Evolutionary conservation across 768 basidiomycete species (phyloP).

Genomic region (Amanita pseudoporphyria): DNA sequence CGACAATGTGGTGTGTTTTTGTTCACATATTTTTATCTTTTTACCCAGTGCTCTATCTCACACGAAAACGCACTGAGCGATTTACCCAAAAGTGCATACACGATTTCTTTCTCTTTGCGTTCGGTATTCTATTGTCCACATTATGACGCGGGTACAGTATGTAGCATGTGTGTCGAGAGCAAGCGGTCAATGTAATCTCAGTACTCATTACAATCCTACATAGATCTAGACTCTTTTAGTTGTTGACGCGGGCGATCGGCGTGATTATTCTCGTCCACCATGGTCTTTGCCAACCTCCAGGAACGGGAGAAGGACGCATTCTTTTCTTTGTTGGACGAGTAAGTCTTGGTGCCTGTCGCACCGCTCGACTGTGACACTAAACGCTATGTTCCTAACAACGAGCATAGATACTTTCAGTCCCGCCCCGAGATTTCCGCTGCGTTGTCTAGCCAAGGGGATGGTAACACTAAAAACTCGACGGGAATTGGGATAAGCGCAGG

Average conservation of each 20-base stretch:
- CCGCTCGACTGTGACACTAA: conserved; percentile 8
- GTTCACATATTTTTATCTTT: conserved; percentile 15
- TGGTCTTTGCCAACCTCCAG: conserved; percentile 67
- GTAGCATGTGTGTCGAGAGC: not conserved
- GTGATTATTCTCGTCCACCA: conserved; percentile 15
- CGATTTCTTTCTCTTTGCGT: conserved; percentile 10
- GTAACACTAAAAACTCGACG: not conserved
- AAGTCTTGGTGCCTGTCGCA: conserved; percentile 19
- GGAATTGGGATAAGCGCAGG: conserved; percentile 12
- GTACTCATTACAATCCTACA: not conserved
- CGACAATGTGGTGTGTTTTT: conserved; percentile 13
- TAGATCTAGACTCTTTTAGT: conserved; percentile 5
- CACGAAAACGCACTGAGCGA: conserved; percentile 1
- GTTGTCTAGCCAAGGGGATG: conserved; percentile 14
- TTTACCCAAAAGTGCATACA: conserved; percentile 18
- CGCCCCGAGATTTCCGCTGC: conserved; percentile 55
- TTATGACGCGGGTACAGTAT: conserved; percentile 8
- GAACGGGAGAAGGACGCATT: conserved; percentile 71
- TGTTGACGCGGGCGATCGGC: not conserved
- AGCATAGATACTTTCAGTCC: conserved; percentile 57
- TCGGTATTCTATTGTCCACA: conserved; percentile 13
- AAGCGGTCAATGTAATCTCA: not conserved
- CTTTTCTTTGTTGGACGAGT: conserved; percentile 78
- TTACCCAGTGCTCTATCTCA: not conserved
- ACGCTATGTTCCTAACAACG: not conserved